Conservation (phyloP, 1,139 yeast species). For the Blastobotrys ciferrii region DNA sequence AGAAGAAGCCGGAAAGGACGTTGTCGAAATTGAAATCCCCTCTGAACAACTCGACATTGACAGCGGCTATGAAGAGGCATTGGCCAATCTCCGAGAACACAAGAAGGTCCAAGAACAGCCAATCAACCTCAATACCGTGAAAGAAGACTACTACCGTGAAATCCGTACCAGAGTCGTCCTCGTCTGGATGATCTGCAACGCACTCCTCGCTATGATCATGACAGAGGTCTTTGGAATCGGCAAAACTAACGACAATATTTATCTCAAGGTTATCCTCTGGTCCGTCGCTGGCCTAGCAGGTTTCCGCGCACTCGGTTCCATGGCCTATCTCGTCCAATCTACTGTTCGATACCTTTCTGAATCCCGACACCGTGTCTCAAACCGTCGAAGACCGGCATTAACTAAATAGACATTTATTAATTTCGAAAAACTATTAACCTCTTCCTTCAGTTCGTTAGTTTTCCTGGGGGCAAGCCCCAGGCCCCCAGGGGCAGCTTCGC, state of each 20-base stretch:
- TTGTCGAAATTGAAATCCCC: slow-evolving; percentile 83
- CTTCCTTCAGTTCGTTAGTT: background rate
- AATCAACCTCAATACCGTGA: slow-evolving; percentile 53
- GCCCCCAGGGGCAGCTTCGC: no score
- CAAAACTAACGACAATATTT: slow-evolving; percentile 63
- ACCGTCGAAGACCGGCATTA: slow-evolving; percentile 23
- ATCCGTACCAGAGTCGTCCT: slow-evolving; percentile 93
- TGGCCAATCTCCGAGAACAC: slow-evolving; percentile 70
- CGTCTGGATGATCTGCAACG: slow-evolving; percentile 80
- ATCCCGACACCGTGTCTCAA: slow-evolving; percentile 29
- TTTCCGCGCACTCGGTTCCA: slow-evolving; percentile 76
- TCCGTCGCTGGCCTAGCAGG: slow-evolving; percentile 79
- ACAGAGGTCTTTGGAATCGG: slow-evolving; percentile 74
- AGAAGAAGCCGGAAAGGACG: slow-evolving; percentile 51
- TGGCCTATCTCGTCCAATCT: slow-evolving; percentile 57
- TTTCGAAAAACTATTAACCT: background rate
- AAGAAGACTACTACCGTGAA: slow-evolving; percentile 91
- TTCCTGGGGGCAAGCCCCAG: no score
- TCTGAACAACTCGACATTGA: slow-evolving; percentile 90
- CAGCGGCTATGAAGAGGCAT: slow-evolving; percentile 75
- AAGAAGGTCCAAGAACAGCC: slow-evolving; percentile 53
- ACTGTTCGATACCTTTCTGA: slow-evolving; percentile 34
- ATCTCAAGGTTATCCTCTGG: slow-evolving; percentile 84
- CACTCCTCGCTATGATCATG: slow-evolving; percentile 79
- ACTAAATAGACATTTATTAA: slow-evolving; percentile 19